Conservation (phyloP, 495 filamentous ascomycete genomes). For the Tricharina praecox region DNA sequence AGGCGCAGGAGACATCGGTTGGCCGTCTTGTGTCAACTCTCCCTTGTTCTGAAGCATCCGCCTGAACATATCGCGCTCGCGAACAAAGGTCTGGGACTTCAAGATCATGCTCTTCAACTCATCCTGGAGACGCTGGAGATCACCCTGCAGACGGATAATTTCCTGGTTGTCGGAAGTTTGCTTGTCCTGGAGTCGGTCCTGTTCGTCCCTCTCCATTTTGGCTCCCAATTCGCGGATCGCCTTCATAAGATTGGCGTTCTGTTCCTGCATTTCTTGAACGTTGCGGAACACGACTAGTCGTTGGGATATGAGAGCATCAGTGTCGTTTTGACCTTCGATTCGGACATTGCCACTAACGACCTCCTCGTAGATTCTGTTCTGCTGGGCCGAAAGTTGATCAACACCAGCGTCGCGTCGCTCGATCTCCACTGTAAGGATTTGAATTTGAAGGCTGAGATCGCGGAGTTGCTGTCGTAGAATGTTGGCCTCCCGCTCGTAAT, state of each 20-base stretch:
- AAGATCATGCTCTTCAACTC: slow-evolving; percentile 63
- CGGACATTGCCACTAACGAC: slow-evolving; percentile 48
- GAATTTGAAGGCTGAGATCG: slow-evolving; percentile 76
- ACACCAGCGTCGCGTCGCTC: slow-evolving; percentile 63
- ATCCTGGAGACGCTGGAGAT: slow-evolving; percentile 33
- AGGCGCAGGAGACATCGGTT: neutral
- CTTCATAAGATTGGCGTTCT: slow-evolving; percentile 68
- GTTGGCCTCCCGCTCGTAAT: slow-evolving; percentile 52
- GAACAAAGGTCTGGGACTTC: slow-evolving; percentile 69
- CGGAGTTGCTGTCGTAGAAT: slow-evolving; percentile 76
- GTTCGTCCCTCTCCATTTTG: slow-evolving; percentile 79
- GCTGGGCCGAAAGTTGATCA: slow-evolving; percentile 46
- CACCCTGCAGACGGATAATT: slow-evolving; percentile 30
- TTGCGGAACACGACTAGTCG: slow-evolving; percentile 68
- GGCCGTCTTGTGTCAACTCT: slow-evolving; percentile 7
- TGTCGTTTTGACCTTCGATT: slow-evolving; percentile 56
- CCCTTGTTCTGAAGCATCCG: slow-evolving; percentile 63
- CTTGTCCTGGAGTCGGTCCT: slow-evolving; percentile 52
- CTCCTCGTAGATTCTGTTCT: slow-evolving; percentile 46
- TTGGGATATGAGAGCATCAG: slow-evolving; percentile 70
- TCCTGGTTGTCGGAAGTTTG: slow-evolving; percentile 51
- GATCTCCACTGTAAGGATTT: slow-evolving; percentile 68
- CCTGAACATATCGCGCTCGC: slow-evolving; percentile 92
- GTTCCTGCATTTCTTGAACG: slow-evolving; percentile 67
- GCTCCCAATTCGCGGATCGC: slow-evolving; percentile 69